Evolutionary conservation across 495 filamentous ascomycete genomes (phyloP), one percentile per base, ranked within the genome.

Genomic region (Pyrenula massariospora): DNA sequence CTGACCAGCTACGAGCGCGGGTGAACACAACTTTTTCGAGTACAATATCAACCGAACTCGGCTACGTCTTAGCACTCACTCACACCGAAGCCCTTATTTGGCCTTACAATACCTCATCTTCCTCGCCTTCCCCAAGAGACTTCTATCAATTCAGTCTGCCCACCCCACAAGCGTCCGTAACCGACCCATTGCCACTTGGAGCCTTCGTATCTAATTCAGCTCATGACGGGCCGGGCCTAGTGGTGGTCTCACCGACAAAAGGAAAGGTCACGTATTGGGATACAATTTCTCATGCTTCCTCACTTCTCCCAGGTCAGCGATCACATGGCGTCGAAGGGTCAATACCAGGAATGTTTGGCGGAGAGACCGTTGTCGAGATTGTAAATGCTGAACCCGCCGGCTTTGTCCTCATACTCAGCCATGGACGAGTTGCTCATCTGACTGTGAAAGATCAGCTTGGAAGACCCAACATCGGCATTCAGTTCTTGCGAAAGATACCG

Each of bases 191-290:
- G 20, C 91, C 93, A 1, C 73, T 96, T 19, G 94, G 90, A 31
- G 76, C 84, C 50, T 76, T 99, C 19, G 81, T 96, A 11, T 83
- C 87, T 1, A 87, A 85, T 36, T 82, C 83, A 12, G 80, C 85
- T 22, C 83, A 83, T 22, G 77, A 80, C 15, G 86, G 90, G 49
- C 88, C 92, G 2, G 93, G 91, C 1, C 73, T 97, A 12, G 80
- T 98, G 20, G 74, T 96, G 12, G 75, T 99, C 11, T 85, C 89
- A 70, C 89, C 91, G 1, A 78, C 78, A 19, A 89, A 77, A 31
- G 93, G 93, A 24, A 92, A 84, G 66, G 80, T 97, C 51, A 81
- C 85, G 36, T 99, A 91, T 68, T 99, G 91, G 92, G 94, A 97
- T 65, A 90, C 88, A 23, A 84, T 97, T 52, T 86, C 91, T 20